These are phyloP conservation scores for Solanum pinnatisectum DNA, from an alignment of 257 asterid genomes.

Conservation along the genomic window DNA sequence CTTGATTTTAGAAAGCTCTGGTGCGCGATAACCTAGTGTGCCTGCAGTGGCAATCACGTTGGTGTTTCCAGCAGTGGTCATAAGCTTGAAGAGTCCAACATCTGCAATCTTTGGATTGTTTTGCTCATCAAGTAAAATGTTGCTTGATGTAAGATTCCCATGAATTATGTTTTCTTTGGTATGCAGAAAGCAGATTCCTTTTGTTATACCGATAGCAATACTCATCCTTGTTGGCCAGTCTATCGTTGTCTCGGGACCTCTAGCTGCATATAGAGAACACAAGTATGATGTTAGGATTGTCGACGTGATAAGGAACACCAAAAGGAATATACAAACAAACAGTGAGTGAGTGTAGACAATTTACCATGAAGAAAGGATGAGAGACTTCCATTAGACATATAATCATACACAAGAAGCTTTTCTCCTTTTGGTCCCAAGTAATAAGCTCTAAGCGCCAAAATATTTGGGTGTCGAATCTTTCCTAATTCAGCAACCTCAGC, in stretches of 20 bases:
- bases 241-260: constrained; percentile 38
- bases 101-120: constrained; percentile 58
- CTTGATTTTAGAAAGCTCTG: constrained; percentile 71
- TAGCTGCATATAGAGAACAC: constrained; percentile 16
- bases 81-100: constrained; percentile 30
- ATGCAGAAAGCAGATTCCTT: constrained; percentile 66
- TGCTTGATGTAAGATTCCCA: constrained; percentile 64
- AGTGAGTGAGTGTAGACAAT: background rate
- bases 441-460: constrained; percentile 82
- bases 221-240: constrained; percentile 73
- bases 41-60: constrained; percentile 41
- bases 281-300: background rate
- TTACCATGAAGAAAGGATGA: constrained; percentile 90
- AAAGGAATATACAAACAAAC: background rate
- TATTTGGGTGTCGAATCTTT: constrained; percentile 54
- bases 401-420: constrained; percentile 94
- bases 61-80: constrained; percentile 38
- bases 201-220: constrained; percentile 56
- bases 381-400: constrained; percentile 78
- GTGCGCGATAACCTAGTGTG: constrained; percentile 65
- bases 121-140: constrained; percentile 53
- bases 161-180: constrained; percentile 39
- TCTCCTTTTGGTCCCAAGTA: constrained; percentile 96
- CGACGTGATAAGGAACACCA: background rate
- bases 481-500: constrained; percentile 71